These are phyloP conservation scores for Arthrobotrys conoides DNA, from an alignment of 2,329 filamentous ascomycete genomes.

Conservation along the genomic window DNA sequence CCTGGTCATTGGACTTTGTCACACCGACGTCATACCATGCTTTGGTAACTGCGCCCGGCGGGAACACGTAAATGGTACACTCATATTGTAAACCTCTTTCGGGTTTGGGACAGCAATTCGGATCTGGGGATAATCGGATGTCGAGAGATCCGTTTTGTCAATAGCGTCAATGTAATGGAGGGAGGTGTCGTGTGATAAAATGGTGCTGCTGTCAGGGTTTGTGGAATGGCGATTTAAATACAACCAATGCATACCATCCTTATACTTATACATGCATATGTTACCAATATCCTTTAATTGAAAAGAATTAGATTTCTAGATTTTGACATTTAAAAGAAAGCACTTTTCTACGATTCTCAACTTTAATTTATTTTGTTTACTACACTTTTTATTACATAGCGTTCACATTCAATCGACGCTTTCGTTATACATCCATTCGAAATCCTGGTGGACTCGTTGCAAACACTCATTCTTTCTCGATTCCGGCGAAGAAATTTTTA, in stretches of 20 bases:
- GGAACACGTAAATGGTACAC: background rate
- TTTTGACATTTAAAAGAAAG: no score
- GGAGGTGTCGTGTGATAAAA: slow-evolving; percentile 4
- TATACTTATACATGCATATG: no score
- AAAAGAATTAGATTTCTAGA: no score
- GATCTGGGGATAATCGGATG: background rate
- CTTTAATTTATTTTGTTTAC: no score
- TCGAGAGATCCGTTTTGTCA: background rate
- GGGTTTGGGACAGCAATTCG: slow-evolving; percentile 19
- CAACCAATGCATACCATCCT: no score
- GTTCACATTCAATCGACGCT: background rate
- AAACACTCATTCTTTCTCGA: background rate
- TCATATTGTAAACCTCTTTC: slow-evolving; percentile 10
- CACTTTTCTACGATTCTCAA: no score
- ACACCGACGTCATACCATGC: slow-evolving; percentile 19
- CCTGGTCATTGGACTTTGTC: background rate
- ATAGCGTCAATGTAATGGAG: background rate
- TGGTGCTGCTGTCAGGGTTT: background rate
- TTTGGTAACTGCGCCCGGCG: slow-evolving; percentile 9
- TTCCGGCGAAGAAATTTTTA: background rate
- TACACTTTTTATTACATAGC: no score
- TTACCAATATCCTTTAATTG: no score
- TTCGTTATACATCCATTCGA: background rate
- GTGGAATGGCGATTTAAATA: no score
- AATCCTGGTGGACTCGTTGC: background rate